Evolutionary conservation across 768 basidiomycete species (phyloP), one percentile per base, ranked within the genome.

Genomic region (Psilocybe azurescens): DNA sequence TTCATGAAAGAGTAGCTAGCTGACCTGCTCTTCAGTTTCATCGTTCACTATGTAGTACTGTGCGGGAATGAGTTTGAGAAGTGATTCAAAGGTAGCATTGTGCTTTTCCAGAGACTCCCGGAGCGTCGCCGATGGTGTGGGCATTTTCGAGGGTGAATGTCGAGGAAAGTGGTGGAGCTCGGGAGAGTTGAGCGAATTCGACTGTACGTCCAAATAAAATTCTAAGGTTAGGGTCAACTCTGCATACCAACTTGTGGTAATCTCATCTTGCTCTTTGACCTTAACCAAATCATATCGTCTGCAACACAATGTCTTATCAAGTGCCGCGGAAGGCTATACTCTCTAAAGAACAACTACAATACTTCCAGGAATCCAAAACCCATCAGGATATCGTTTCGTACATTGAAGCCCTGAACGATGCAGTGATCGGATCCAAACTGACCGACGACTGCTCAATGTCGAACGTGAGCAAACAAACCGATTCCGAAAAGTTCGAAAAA

Each of bases 1-100:
- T 53, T 49, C 28, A 46, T 30, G 39, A 49, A 8, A 53, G 18
- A 18, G 24, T 24, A 24, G 24, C 24, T 56, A 51, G 66, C 77
- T 46, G 54, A 89, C 91, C 81, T 89, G 86, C 62, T 90, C 89
- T 54, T 89, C 86, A 1, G 79, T 78, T 49, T 85, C 84, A 18
- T 91, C 89, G 44, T 80, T 82, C 1, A 86, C 83, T 53, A 97
- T 79, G 75, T 98, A 98, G 73, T 91, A 94, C 78, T 90, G 90
- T 5, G 95, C 84, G 0, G 97, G 97, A 58, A 98, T 97, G 50
- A 97, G 84, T 44, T 82, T 86, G 1, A 97, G 80, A 4, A 98
- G 79, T 0, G 86, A 80, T 70, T 95, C 94, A 68, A 99, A 98
- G 0, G 88, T 86, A 29, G 85, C 86, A 71, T 98, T 97, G 77